phyloP scores from a whole-genome alignment of 192 early-diverging fungal genomes.

The Coemansia sp. region DNA sequence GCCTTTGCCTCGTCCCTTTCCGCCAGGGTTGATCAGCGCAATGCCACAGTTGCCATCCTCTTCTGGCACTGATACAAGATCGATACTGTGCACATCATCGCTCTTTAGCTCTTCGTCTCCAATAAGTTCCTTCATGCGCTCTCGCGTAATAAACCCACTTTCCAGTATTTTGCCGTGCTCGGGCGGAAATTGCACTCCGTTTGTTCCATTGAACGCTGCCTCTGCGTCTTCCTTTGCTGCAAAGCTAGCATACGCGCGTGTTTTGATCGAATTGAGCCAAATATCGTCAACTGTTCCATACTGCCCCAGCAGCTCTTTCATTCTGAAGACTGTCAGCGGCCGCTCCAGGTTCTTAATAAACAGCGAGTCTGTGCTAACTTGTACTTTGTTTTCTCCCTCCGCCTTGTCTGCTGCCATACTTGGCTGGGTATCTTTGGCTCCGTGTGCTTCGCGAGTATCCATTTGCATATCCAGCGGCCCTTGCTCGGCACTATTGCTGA shows the following conservation, averaged over 20 bases:
- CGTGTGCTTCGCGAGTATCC: neutral
- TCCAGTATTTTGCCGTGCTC: conserved; percentile 41
- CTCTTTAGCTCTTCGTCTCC: conserved; percentile 24
- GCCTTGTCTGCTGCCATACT: neutral
- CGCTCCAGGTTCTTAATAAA: conserved; percentile 49
- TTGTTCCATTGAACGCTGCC: conserved; percentile 24
- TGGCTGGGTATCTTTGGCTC: neutral
- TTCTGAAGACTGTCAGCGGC: conserved; percentile 34
- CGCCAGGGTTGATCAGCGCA: conserved; percentile 17
- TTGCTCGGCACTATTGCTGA: neutral
- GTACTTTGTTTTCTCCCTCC: neutral
- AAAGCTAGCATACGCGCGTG: conserved; percentile 45
- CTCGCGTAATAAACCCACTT: conserved; percentile 37
- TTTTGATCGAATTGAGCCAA: conserved; percentile 55
- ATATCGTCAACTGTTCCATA: conserved; percentile 24
- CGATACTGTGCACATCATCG: conserved; percentile 31
- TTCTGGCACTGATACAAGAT: conserved; percentile 21
- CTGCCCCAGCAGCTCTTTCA: conserved; percentile 37
- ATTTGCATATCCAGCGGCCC: neutral
- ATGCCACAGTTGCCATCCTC: conserved; percentile 41
- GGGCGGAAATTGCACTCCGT: conserved; percentile 34
- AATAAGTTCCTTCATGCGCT: conserved; percentile 37
- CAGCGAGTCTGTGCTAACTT: conserved; percentile 15
- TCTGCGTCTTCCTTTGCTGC: conserved; percentile 17
- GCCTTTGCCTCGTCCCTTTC: neutral